Evolutionary conservation across 1,139 yeast species (phyloP), one percentile per base, ranked within the genome.

Genomic region (Protomyces inundatus): DNA sequence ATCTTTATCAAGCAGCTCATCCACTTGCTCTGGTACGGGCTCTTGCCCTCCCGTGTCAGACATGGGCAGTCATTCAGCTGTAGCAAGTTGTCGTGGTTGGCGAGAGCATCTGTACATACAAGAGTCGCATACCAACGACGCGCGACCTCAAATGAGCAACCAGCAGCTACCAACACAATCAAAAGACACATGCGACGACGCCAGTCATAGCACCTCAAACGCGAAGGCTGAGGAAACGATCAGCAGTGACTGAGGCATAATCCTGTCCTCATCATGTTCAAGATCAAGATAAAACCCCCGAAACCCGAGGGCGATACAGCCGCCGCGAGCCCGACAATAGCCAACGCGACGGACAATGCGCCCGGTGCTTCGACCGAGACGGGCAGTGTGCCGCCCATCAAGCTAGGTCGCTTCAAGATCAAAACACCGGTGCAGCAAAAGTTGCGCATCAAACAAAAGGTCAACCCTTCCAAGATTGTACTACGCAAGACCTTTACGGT

Each of bases 401-500:
- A 50, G 14, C 36, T 50, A 12, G 12, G 30, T 3, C 35, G 53
- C 14, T 55, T 64, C 61, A 58, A 64, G 32, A 59, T 64, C 23
- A 64, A 64, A 30, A 39, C 46, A 10, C 66, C 64, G n/a, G 14
- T 33, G 16, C 60, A 51, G 16, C 64, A 42, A 30, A 61, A 55
- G 48, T 14, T 55, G 16, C 37, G 42, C 35, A 46, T 55, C 42
- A 61, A 51, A 46, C 53, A 36, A 12, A 40, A 54, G 12, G 55
- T 34, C 32, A 56, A 36, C 6, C 48, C 66, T 23, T 42, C 54
- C 12, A 64, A 59, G 4, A 60, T 64, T 36, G 39, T 60, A 30
- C 54, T 54, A 33, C 54, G 66, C 7, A 55, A 54, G 0, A 77
- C 96, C 69, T 51, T 52, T 7, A 81, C 87, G 7, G 95, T 96